Evolutionary conservation across 352 stramenopile genomes (phyloP), one percentile per base, ranked within the genome.

Genomic region (Pythium monospermum): DNA sequence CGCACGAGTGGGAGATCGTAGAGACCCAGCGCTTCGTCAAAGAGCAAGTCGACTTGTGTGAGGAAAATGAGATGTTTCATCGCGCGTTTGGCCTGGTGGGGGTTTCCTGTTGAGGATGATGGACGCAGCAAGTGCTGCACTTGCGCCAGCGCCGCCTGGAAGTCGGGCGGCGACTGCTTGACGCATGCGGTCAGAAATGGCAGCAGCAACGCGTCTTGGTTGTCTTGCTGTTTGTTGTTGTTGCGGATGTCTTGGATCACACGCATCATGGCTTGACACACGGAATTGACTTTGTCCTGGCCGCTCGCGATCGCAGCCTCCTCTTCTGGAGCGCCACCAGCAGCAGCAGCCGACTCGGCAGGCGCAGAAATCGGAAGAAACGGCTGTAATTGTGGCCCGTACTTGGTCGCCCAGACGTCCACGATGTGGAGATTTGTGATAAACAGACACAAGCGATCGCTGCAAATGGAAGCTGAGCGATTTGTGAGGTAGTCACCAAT

Each of bases 61-160:
- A 91, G 63, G 43, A 91, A 68, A 19, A 85, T 79, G 13, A 91
- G 48, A 30, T 91, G 78, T 47, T 87, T 85, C n/a, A 89, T 69
- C 22, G 72, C 72, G 25, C 73, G 66, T 47, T 77, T 76, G 43
- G 73, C 72, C 15, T 59, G 40, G 4, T 49, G 15, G 2, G 54
- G 56, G 6, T 51, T 32, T 2, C 47, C 49, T 0, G 23, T 37
- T 23, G 8, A 22, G 30, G 21, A 15, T 33, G 37, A 35, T 10
- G 33, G 38, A 2, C 51, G 44, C 11, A 82, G 42, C 3, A 86
- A 41, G 12, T 46, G 19, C 39, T 81, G 64, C 22, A 86, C 57
- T 32, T 68, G 68, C 8, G 30, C 31, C 7, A 88, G 54, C 12
- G 74, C 77, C 23, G 56, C 46, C 13, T 61, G 44, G 41, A 78